Percentiles rank a stretch among this genome's conserved stretches.
These are phyloP conservation scores for Xylaria telfairii DNA, from an alignment of 495 filamentous ascomycete species.

Conservation along the genomic window DNA sequence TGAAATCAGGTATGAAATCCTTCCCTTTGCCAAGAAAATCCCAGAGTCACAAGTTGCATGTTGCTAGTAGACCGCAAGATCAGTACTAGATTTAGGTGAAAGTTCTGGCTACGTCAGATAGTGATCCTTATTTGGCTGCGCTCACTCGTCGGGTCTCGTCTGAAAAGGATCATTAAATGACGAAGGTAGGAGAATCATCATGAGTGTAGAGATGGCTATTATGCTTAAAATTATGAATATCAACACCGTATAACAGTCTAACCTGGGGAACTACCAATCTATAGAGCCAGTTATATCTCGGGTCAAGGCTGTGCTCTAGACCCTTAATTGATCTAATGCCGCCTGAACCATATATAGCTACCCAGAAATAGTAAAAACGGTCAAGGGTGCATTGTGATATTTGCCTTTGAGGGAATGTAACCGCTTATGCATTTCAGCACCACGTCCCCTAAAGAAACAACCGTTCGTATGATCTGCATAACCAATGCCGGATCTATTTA, in stretches of 20 bases:
- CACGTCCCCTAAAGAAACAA: conserved; percentile 23
- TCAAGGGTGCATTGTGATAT: conserved; percentile 19
- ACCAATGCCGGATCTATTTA: conserved; percentile 21
- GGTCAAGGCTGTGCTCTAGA: background rate
- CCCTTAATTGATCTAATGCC: conserved; percentile 12
- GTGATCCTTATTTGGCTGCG: no score
- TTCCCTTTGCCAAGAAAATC: no score
- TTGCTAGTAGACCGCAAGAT: no score
- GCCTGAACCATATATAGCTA: conserved; percentile 21
- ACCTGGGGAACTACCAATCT: background rate
- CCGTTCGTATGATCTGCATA: conserved; percentile 22
- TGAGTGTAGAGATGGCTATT: no score
- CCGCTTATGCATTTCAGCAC: conserved; percentile 22
- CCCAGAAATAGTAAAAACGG: conserved; percentile 19
- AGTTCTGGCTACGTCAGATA: no score
- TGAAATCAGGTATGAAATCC: no score
- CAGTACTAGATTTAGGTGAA: no score
- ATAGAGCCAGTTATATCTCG: background rate
- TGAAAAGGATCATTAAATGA: no score
- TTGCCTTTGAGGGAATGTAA: conserved; percentile 10
- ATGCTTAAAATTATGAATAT: no score
- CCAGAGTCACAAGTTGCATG: no score
- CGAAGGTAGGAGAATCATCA: no score
- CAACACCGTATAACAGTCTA: conserved; percentile 6
- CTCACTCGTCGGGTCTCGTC: no score